Conservation (phyloP, 805 yeast species). For the Teunomyces atbi region DNA sequence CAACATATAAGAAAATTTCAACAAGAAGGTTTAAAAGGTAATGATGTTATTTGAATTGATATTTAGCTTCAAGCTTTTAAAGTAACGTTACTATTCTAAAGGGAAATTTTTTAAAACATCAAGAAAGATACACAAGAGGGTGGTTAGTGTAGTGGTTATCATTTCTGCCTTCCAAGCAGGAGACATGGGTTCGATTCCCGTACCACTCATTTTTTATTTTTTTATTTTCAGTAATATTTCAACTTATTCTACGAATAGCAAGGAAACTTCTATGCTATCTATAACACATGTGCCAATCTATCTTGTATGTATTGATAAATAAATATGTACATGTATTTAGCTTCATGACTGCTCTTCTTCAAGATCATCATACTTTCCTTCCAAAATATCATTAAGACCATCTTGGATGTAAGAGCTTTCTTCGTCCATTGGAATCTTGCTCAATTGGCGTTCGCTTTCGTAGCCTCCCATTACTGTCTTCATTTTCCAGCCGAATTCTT, state of each 20-base stretch:
- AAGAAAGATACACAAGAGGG: conserved; percentile 35
- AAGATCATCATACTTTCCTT: conserved; percentile 40
- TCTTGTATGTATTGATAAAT: too few species aligned
- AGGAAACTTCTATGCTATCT: too few species aligned
- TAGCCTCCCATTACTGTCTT: conserved; percentile 67
- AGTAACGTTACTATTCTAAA: background rate
- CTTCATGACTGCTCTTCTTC: conserved; percentile 3
- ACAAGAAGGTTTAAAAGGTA: too few species aligned
- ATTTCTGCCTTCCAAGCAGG: conserved; percentile 92
- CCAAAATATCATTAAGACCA: conserved; percentile 49
- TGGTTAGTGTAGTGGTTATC: conserved; percentile 92
- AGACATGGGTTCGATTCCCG: conserved; percentile 95
- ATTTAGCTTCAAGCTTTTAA: background rate
- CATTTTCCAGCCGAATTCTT: conserved; percentile 72
- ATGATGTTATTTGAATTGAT: background rate
- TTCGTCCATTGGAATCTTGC: conserved; percentile 50
- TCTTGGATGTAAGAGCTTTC: conserved; percentile 59
- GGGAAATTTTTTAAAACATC: background rate
- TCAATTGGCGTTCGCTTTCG: conserved; percentile 48
- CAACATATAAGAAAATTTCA: too few species aligned
- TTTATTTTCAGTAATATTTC: background rate
- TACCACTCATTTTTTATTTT: conserved; percentile 55
- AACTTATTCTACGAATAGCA: background rate
- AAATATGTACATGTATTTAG: background rate
- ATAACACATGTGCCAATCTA: too few species aligned